phyloP scores from a whole-genome alignment of 2,329 filamentous ascomycete genomes.

The Hypomyces perniciosus region DNA sequence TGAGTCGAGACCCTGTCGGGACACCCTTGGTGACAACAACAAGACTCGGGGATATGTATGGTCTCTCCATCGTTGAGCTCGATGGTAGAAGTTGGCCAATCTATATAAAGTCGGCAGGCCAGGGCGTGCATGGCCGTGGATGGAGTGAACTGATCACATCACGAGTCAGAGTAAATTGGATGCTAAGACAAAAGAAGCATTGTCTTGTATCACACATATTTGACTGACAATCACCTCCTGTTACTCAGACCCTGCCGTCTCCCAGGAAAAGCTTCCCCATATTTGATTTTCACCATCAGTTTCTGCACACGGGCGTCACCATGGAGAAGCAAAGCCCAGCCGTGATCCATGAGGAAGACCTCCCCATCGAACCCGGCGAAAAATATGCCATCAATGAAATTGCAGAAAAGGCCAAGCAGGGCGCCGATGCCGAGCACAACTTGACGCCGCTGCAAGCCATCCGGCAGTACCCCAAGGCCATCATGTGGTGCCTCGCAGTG shows the following conservation, averaged over 20 bases:
- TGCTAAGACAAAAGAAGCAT: not conserved
- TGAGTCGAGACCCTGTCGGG: slow-evolving; percentile 2
- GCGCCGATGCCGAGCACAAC: slow-evolving; percentile 10
- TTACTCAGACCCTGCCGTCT: not conserved
- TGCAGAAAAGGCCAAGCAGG: slow-evolving; percentile 1
- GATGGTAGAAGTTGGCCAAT: not conserved
- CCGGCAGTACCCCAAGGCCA: slow-evolving; percentile 28
- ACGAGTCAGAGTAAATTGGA: not conserved
- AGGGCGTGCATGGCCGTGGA: slow-evolving; percentile 5
- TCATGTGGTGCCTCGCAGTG: slow-evolving; percentile 32
- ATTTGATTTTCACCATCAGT: not conserved
- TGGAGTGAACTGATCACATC: not conserved
- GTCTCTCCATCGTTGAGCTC: not conserved
- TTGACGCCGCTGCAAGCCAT: slow-evolving; percentile 20
- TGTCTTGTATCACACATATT: not conserved
- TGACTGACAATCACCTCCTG: not conserved
- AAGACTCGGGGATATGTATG: not conserved
- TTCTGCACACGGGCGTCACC: not conserved
- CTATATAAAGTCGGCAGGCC: slow-evolving; percentile 16
- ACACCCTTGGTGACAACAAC: not conserved
- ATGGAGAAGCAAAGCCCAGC: slow-evolving; percentile 6
- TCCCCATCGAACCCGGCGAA: slow-evolving; percentile 2
- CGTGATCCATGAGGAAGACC: slow-evolving; percentile 5
- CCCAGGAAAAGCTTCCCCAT: too few species aligned
- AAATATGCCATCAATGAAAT: slow-evolving; percentile 5